Evolutionary conservation across 192 early-diverging fungal species (phyloP).

Genomic region (Backusella liffmaniae): DNA sequence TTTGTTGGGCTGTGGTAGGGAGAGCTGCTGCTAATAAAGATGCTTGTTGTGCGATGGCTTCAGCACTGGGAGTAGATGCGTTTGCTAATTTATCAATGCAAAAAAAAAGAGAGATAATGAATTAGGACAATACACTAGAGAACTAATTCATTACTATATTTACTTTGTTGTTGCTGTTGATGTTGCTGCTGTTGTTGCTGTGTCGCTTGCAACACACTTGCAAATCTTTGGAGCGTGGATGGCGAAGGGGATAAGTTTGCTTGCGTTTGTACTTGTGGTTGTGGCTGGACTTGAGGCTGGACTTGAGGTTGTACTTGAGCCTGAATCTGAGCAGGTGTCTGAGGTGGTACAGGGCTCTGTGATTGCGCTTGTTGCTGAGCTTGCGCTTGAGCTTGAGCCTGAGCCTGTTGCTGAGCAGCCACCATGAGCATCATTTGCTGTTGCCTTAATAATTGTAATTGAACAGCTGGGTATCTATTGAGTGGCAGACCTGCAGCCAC

Average conservation of each 20-base stretch:
- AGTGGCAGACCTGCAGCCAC: constrained; percentile 20
- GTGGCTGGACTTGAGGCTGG: not conserved
- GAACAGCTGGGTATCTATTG: constrained; percentile 31
- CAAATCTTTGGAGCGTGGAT: constrained; percentile 23
- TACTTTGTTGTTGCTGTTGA: constrained; percentile 3
- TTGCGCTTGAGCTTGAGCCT: not conserved
- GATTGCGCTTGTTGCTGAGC: not conserved
- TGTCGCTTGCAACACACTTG: constrained; percentile 13
- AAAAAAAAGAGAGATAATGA: not conserved
- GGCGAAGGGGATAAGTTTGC: not conserved
- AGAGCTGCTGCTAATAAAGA: not conserved
- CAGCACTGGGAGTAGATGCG: not conserved
- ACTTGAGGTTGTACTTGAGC: constrained; percentile 24
- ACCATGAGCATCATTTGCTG: constrained; percentile 19
- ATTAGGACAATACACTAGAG: not conserved
- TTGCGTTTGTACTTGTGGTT: not conserved
- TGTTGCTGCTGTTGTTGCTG: constrained; percentile 10
- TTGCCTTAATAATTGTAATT: constrained; percentile 32
- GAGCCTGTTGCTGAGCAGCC: constrained; percentile 18
- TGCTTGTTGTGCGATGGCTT: not conserved
- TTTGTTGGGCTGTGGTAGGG: constrained; percentile 2
- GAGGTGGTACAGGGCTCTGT: not conserved
- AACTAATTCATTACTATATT: not conserved
- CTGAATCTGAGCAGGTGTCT: not conserved
- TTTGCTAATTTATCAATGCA: not conserved